Evolutionary conservation across 345 rosid genomes (phyloP), one percentile per base, ranked within the genome.

Genomic region (Syzygium grande): DNA sequence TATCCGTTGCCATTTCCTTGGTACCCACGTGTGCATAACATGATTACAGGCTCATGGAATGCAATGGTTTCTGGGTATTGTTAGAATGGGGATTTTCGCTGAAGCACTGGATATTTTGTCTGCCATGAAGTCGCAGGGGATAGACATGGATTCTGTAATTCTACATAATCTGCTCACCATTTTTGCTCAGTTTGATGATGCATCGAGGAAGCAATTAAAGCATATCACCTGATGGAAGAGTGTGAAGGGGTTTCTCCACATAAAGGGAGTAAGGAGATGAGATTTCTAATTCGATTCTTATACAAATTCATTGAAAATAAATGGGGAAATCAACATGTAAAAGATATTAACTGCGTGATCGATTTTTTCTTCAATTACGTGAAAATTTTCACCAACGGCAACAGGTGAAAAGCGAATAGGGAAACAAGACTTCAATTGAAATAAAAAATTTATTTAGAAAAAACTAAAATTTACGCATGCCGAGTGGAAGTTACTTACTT

Each of bases 111-210:
- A 83, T 41, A 63, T 88, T 51, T 65, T 86, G 46, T 46, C 11
- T 53, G 27, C 51, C 22, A 86, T 80, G 88, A 88, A 84, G 19
- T 86, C 9, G 41, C 51, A 34, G 13, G 86, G 89, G 19, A 19
- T 88, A 78, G 83, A 30, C 49, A 88, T 88, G 88, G 87, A 88
- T 86, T 38, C 88, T 2, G 54, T 80, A 49, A 86, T 87, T n/a
- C 52, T 88, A 17, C 27, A 61, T 53, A 56, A 80, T 79, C 49
- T 88, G 4, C 58, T 89, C n/a, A 79, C 7, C 52, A 54, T 84
- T 52, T 86, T 87, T 61, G 52, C 86, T 16, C 19, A 86, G 11
- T 49, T 84, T 43, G 68, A 65, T 68, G 86, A 89, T 84, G 83
- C 68, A 12, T n/a, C 30, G 16, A 38, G 61, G 88, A 88, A 54